Base-by-base conservation (phyloP, 1,284 basidiomycete genomes). In the Sanguinoderma infundibulare region DNA sequence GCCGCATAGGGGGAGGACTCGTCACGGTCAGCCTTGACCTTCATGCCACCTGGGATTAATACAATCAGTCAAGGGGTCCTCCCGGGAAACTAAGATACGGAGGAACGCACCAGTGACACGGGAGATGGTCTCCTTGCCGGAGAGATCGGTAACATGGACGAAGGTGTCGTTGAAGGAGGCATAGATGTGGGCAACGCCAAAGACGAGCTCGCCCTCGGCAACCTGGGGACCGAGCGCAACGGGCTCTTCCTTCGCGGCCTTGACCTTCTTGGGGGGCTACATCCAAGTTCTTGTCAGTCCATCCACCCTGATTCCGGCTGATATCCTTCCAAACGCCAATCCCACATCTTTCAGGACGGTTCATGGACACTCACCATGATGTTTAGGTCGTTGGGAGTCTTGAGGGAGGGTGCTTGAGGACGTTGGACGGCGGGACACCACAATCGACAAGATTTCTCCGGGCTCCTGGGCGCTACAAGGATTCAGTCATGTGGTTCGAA, bases 21-120 rank as follows among this genome's bases (percentile, higher is more conserved):
- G 83, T 99, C 97, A 83, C 98, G 94, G 82, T 99, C 97, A 42
- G 97, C 98, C 86, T 99, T 99, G 84, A 99, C 97, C 85, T 99
- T 99, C 98, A 99, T 99, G 69, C 97, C 97, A 75, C 94, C 93
- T 93, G 65, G 55, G 53, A 34, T 35, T 24, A 10, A 17, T 26
- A 35, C 40, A 26, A 82, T 51, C 14, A 7, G 4, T 22, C 8
- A 51, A 22, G 9, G 10, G 10, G n/a, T 35, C n/a, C n/a, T n/a
- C n/a, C n/a, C n/a, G 8, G 22, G n/a, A 9, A 22, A 22, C 14
- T 2, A 14, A 14, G 0, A 22, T 35, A 35, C 12, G 32, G 24
- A 34, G 22, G 20, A 22, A 20, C 85, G 71, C 66, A 92, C 96
- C 96, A 70, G 97, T 99, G 69, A 98, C 95, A 78, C 97, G 95